phyloP scores from a whole-genome alignment of 2,329 filamentous ascomycete species.

The Lachnellula cervina region DNA sequence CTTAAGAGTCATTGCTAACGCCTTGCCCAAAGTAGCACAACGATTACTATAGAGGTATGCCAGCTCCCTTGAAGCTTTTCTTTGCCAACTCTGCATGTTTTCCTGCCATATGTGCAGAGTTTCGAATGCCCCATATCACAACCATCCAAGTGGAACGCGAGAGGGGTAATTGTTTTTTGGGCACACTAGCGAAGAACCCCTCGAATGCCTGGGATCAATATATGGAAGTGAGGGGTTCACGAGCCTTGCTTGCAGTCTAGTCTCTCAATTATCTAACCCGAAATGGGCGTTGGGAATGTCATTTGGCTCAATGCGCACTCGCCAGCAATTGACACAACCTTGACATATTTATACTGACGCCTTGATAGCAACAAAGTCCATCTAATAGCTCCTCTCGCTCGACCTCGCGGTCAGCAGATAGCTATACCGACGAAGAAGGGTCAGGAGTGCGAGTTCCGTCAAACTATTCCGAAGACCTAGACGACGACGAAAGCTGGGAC shows the following conservation, averaged over 20 bases:
- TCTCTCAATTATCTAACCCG: not conserved
- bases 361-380: constrained; percentile 15
- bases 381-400: constrained; percentile 26
- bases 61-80: not conserved
- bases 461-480: constrained; percentile 10
- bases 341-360: not conserved
- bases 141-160: not conserved
- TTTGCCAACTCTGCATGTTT: not conserved
- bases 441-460: constrained; percentile 30
- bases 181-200: not conserved
- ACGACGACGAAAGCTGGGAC: constrained; percentile 25
- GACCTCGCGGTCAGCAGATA: constrained; percentile 23
- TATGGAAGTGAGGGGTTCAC: not conserved
- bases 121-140: not conserved
- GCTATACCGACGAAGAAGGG: constrained; percentile 28
- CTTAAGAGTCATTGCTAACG: constrained; percentile 5
- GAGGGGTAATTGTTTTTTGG: not conserved
- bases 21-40: constrained; percentile 14
- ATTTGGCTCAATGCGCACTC: not conserved
- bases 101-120: not conserved
- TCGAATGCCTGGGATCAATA: not conserved
- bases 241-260: not conserved
- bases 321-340: not conserved
- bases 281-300: not conserved
- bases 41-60: constrained; percentile 24